Evolutionary conservation across 805 yeast species (phyloP).

Genomic region (Soucietia sequanensis): DNA sequence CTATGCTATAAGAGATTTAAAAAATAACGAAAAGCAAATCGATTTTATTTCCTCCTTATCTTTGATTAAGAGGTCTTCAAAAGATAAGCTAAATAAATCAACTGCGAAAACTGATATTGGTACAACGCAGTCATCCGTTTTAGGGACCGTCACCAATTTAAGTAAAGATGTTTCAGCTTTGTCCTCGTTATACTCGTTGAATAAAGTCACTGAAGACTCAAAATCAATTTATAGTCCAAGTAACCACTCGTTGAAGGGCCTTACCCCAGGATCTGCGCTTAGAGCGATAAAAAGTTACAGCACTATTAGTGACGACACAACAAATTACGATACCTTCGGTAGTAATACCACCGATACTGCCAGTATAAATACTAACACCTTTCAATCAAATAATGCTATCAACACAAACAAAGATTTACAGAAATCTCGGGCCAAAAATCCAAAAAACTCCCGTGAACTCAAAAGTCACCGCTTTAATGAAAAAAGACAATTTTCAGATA

Average conservation of each 20-base stretch:
- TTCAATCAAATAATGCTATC: too few relatives aligned
- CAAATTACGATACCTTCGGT: background rate
- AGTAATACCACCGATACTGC: background rate
- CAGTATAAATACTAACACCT: too few relatives aligned
- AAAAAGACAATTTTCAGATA: slow-evolving; percentile 2
- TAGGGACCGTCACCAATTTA: slow-evolving; percentile 36
- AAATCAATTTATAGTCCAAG: slow-evolving; percentile 1
- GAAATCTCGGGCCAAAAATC: too few relatives aligned
- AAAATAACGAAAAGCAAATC: slow-evolving; percentile 5
- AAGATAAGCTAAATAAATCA: slow-evolving; percentile 9
- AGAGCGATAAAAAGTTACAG: background rate
- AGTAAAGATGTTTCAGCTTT: slow-evolving; percentile 33
- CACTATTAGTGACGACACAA: background rate
- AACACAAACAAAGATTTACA: too few relatives aligned
- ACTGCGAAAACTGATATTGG: slow-evolving; percentile 23
- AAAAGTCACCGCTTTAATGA: slow-evolving; percentile 16
- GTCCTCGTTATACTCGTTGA: slow-evolving; percentile 35
- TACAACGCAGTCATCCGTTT: slow-evolving; percentile 32
- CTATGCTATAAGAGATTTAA: too few relatives aligned
- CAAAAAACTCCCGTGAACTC: slow-evolving; percentile 7
- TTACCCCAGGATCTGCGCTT: slow-evolving; percentile 2
- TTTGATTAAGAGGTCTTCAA: slow-evolving; percentile 18
- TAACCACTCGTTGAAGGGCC: background rate
- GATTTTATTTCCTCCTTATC: slow-evolving; percentile 25
- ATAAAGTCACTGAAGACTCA: slow-evolving; percentile 24